Percentiles rank a stretch among this genome's conserved stretches.
Conservation (phyloP, 306 rosid species). For the Morella rubra region DNA sequence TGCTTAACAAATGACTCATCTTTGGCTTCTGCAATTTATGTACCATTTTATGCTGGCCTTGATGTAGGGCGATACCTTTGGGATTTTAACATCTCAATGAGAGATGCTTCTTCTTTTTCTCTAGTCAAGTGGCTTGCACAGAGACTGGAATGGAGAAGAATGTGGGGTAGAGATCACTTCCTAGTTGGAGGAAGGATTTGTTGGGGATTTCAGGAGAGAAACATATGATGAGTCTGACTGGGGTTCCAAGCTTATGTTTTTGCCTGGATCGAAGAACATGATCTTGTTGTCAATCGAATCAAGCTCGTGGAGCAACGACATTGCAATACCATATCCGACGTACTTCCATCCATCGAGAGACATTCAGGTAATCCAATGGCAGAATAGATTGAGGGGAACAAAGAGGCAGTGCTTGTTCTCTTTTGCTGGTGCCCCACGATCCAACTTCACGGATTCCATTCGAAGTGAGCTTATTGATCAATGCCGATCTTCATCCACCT, state of each 20-base stretch:
- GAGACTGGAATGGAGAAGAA: constrained; percentile 47
- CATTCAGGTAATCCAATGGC: constrained; percentile 40
- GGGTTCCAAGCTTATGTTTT: constrained; percentile 57
- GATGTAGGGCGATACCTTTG: constrained; percentile 52
- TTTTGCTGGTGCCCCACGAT: constrained; percentile 56
- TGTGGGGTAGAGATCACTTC: constrained; percentile 65
- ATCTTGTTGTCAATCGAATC: constrained; percentile 48
- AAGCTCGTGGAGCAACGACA: constrained; percentile 39
- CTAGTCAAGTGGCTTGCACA: constrained; percentile 41
- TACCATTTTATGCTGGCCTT: constrained; percentile 60
- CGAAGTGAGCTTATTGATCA: constrained; percentile 39
- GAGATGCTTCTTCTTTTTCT: constrained; percentile 47
- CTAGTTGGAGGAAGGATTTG: constrained; percentile 53
- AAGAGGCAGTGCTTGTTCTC: constrained; percentile 48
- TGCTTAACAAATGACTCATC: constrained; percentile 63
- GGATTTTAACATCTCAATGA: constrained; percentile 34
- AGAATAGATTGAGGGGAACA: constrained; percentile 35
- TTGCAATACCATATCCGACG: constrained; percentile 59
- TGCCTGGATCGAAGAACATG: constrained; percentile 56
- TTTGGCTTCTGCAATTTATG: constrained; percentile 55
- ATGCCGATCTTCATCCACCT: constrained; percentile 32
- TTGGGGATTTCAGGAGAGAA: constrained; percentile 51
- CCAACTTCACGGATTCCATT: constrained; percentile 4
- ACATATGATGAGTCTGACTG: constrained; percentile 38
- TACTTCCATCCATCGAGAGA: constrained; percentile 50